Percentiles rank a stretch among this genome's conserved stretches.
These are phyloP conservation scores for Lactarius hengduanensis DNA, from an alignment of 768 basidiomycete species.

Conservation along the genomic window DNA sequence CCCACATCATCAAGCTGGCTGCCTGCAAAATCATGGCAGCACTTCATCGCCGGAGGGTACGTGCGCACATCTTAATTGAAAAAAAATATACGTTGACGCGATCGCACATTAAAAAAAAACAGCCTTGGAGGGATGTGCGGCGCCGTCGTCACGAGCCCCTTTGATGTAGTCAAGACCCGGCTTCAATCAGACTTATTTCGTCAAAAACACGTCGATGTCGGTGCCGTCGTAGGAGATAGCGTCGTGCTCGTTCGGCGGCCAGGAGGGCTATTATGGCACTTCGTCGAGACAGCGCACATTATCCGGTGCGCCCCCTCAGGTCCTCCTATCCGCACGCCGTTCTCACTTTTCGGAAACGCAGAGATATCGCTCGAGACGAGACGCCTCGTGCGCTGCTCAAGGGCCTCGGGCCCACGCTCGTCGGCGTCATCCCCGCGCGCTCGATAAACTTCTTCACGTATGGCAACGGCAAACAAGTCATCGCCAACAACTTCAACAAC, in stretches of 20 bases:
- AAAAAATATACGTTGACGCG: neutral
- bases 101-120: neutral
- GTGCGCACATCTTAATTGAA: constrained; percentile 32
- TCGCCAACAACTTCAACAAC: constrained; percentile 78
- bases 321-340: neutral
- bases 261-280: constrained; percentile 76
- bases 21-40: constrained; percentile 79
- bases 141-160: constrained; percentile 93
- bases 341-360: constrained; percentile 34
- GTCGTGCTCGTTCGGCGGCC: constrained; percentile 37
- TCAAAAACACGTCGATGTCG: constrained; percentile 40
- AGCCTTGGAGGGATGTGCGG: constrained; percentile 98
- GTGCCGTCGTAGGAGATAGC: constrained; percentile 35
- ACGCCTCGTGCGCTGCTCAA: constrained; percentile 89
- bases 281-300: constrained; percentile 91
- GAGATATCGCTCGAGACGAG: constrained; percentile 87
- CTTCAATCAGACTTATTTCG: constrained; percentile 87
- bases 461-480: constrained; percentile 91
- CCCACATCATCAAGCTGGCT: constrained; percentile 36
- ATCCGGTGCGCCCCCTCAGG: constrained; percentile 56
- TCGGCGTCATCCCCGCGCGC: constrained; percentile 92
- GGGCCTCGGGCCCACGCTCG: constrained; percentile 90
- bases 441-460: constrained; percentile 99
- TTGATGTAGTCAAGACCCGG: constrained; percentile 98
- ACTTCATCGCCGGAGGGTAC: constrained; percentile 86